Base-by-base conservation (phyloP, 2,329 filamentous ascomycete genomes). In the Fusarium phyllophilum region DNA sequence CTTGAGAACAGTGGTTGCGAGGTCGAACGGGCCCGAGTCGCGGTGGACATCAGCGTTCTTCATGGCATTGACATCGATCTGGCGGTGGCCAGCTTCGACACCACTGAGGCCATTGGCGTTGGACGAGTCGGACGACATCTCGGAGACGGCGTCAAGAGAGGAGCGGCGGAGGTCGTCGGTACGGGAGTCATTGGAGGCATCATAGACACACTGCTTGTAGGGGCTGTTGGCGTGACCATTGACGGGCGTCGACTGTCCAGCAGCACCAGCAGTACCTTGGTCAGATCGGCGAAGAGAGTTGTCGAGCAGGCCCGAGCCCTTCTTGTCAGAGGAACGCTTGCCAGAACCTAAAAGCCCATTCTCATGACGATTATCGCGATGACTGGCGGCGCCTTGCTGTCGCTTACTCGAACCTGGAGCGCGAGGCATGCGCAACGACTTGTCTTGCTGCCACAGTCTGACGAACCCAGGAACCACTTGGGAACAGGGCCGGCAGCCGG, bases 1-100 rank as follows among this genome's bases (percentile, higher is more conserved):
- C 79, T 91, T 91, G 81, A 98, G 90, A 78, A 98, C 96, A 62
- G 95, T 97, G 76, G 94, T 89, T 73, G 93, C 92, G 74, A 97
- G 87, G 78, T 93, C 91, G 76, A 97, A 84, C 54, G 93, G 90
- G 67, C 93, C 93, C 62, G 91, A 86, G 80, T 93, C 90, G 76
- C 91, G 91, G 79, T 93, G 92, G 62, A 92, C 88, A 68, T 91
- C 87, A 75, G 88, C 86, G 77, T 92, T 89, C 82, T 92, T 92
- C 80, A 90, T 88, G 75, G 89, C 88, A 81, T 92, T 92, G 78
- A 92, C 90, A 79, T 93, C 91, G 84, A 92, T 92, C 74, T 89
- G 89, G 76, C 90, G 90, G 80, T 91, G 89, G 72, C 85, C 84
- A 59, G 87, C 85, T 69, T 89, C 86, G 59, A 78, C 70, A 81